These are phyloP conservation scores for Akanthomyces lecanii DNA, from an alignment of 2,329 filamentous ascomycete genomes.

Conservation along the genomic window DNA sequence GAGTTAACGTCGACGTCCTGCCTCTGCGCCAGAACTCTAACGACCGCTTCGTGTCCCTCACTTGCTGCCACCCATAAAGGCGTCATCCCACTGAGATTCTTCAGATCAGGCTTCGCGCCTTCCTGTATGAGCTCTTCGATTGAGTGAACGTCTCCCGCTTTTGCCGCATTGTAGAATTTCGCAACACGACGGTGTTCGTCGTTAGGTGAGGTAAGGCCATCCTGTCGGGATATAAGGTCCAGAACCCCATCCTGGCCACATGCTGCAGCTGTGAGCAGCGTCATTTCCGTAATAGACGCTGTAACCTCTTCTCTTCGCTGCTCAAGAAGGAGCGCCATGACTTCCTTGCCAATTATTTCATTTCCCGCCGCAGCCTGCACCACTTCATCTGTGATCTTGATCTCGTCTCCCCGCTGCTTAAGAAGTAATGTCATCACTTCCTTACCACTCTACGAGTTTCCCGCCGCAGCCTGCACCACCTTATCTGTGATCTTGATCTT, in stretches of 20 bases:
- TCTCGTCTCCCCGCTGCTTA: too few species aligned
- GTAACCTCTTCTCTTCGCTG: not conserved
- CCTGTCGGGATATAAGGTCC: not conserved
- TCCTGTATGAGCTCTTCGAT: not conserved
- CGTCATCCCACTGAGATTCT: not conserved
- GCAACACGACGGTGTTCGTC: not conserved
- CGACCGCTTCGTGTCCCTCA: not conserved
- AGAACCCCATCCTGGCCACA: not conserved
- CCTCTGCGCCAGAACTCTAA: not conserved
- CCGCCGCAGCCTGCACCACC: too few species aligned
- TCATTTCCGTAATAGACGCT: not conserved
- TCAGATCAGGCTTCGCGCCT: not conserved
- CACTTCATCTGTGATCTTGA: conserved; percentile 18
- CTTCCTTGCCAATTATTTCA: not conserved
- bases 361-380: too few species aligned
- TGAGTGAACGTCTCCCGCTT: not conserved
- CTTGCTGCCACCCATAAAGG: not conserved
- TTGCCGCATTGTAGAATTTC: not conserved
- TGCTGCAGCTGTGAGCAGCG: not conserved
- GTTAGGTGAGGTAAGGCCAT: not conserved
- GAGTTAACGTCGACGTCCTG: not conserved
- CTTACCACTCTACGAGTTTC: too few species aligned
- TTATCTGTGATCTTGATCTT: too few species aligned
- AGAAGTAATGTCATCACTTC: too few species aligned
- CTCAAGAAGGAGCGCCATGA: not conserved